These are phyloP conservation scores for Tillandsia fasciculata DNA, from an alignment of 176 grass and related monocot genomes.

Conservation along the genomic window DNA sequence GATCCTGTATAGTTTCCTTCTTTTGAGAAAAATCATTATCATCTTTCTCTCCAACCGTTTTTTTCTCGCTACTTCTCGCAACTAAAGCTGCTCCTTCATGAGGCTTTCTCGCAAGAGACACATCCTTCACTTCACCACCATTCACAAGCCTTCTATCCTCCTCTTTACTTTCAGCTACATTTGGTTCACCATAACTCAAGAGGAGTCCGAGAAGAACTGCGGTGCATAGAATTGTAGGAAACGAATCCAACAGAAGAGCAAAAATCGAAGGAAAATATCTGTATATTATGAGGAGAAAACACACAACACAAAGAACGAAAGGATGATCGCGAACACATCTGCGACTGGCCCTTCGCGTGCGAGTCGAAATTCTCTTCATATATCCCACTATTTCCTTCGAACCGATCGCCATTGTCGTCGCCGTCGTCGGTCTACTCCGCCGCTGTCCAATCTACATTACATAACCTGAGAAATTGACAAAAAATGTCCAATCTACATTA, in stretches of 20 bases:
- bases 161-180: slow-evolving; percentile 27
- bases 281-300: slow-evolving; percentile 37
- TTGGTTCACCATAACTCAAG: slow-evolving; percentile 34
- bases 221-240: slow-evolving; percentile 39
- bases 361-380: too few relatives aligned
- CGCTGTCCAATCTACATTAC: too few relatives aligned
- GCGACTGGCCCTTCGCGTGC: background rate
- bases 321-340: slow-evolving; percentile 25
- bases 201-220: slow-evolving; percentile 39
- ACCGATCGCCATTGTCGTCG: too few relatives aligned
- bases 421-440: too few relatives aligned
- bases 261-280: slow-evolving; percentile 40
- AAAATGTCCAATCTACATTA: too few relatives aligned
- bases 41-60: background rate
- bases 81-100: background rate
- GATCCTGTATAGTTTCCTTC: background rate
- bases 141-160: slow-evolving; percentile 29
- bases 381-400: too few relatives aligned
- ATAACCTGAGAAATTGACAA: too few relatives aligned
- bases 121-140: background rate
- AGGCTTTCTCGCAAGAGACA: background rate
- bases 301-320: slow-evolving; percentile 15
- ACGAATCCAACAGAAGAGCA: slow-evolving; percentile 25
- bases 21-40: background rate
- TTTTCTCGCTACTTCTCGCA: slow-evolving; percentile 13